Evolutionary conservation across 805 yeast species (phyloP).

Genomic region (Yamadazyma laniorum): DNA sequence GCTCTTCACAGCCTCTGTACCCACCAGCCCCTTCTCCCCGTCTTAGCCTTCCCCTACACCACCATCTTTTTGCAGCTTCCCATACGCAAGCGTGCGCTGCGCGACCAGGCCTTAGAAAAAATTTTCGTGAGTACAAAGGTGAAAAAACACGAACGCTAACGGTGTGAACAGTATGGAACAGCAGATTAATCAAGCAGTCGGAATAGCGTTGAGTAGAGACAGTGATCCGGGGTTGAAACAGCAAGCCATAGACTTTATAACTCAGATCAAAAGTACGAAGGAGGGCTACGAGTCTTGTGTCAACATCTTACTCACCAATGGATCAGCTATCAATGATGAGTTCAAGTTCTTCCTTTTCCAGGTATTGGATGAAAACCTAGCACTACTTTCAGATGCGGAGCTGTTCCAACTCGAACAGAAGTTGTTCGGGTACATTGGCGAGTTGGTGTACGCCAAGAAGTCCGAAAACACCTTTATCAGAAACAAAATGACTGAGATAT

Average conservation of each 20-base stretch:
- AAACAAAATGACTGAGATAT: constrained; percentile 36
- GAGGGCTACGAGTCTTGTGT: constrained; percentile 58
- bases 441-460: constrained; percentile 22
- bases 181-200: constrained; percentile 87
- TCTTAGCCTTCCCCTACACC: background rate
- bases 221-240: constrained; percentile 60
- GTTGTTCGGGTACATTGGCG: constrained; percentile 35
- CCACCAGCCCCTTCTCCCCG: background rate
- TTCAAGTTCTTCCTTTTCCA: constrained; percentile 68
- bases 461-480: constrained; percentile 33
- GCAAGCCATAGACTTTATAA: constrained; percentile 52
- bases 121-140: constrained; percentile 4
- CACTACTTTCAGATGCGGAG: constrained; percentile 45
- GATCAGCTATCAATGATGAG: constrained; percentile 42
- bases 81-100: too few species aligned
- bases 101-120: constrained; percentile 6
- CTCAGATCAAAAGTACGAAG: constrained; percentile 50
- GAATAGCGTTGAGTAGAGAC: constrained; percentile 71
- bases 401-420: constrained; percentile 45
- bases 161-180: constrained; percentile 28
- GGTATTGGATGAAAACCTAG: constrained; percentile 59
- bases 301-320: constrained; percentile 35
- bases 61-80: background rate
- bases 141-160: background rate
- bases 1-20: too few species aligned